Base-by-base conservation (phyloP, 225 moss, liverwort and hornwort genomes). In the Asterella californica region DNA sequence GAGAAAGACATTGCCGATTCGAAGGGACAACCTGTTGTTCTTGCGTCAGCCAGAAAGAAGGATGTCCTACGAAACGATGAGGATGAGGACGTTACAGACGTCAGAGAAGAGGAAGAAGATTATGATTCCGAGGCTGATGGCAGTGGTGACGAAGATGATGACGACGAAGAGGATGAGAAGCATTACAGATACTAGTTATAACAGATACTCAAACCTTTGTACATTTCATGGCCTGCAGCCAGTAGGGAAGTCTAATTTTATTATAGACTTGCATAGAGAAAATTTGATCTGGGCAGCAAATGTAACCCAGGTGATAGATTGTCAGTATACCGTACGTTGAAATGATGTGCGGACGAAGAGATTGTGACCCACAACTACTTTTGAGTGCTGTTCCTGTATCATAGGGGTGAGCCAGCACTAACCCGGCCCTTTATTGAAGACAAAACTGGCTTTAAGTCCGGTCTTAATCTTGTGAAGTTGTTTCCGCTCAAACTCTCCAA, bases 11-110 rank as follows among this genome's bases (percentile, higher is more conserved):
- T 96, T 42, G 89, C 81, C 9, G 92, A 88, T 42, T 92, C 96
- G 49, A 87, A 90, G 73, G 94, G 94, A 32, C 88, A 92, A 72
- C 85, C 83, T 21, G 91, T 90, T n/a, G 90, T 94, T 70, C 89
- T 92, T 21, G 83, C 85, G 53, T 85, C 88, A 74, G 91, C 91
- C 52, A 84, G 68, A 32, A 88, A 82, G 66, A 89, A 85, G 89
- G 86, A 90, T 57, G 88, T 83, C 11, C 70, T 84, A 9, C 86
- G 81, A 0, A 89, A 89, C 5, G 86, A 91, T 2, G 87, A 88
- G 2, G 90, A 89, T 2, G 90, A 83, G 32, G 91, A 86, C 6
- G 82, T 84, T 5, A 87, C 82, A 0, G 87, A 85, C 6, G 89
- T 87, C 0, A 85, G 85, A 0, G 92, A 89, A 0, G 84, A 82